phyloP scores from a whole-genome alignment of 352 stramenopile genomes.

The Phytophthora chlamydospora region DNA sequence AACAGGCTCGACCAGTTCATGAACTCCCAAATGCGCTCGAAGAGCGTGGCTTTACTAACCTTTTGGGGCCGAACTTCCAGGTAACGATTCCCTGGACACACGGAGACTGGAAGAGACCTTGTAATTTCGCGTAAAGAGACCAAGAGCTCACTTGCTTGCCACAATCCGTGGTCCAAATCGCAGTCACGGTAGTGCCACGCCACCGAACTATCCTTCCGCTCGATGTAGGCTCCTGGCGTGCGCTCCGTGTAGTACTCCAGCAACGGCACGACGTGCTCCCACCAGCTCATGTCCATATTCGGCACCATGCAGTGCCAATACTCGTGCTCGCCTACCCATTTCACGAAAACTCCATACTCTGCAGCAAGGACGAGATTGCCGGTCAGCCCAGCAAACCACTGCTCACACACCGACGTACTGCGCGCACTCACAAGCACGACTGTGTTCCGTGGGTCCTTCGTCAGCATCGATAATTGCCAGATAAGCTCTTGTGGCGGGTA shows the following conservation, averaged over 20 bases:
- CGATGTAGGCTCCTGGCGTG: conserved; percentile 84
- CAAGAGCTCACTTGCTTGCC: conserved; percentile 91
- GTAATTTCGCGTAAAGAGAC: conserved; percentile 81
- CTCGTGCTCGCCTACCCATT: conserved; percentile 68
- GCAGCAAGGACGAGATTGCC: conserved; percentile 74
- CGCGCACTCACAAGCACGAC: conserved; percentile 78
- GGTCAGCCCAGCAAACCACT: conserved; percentile 75
- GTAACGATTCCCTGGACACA: conserved; percentile 78
- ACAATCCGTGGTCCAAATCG: conserved; percentile 86
- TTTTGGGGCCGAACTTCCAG: conserved; percentile 82
- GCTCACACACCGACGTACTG: conserved; percentile 74
- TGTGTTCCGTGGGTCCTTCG: conserved; percentile 73
- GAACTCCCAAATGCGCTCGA: conserved; percentile 86
- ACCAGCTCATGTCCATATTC: conserved; percentile 83
- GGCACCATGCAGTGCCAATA: conserved; percentile 82
- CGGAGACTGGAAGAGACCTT: conserved; percentile 68
- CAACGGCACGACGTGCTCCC: conserved; percentile 76
- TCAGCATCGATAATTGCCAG: conserved; percentile 86
- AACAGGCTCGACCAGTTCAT: conserved; percentile 79
- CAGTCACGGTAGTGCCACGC: conserved; percentile 92
- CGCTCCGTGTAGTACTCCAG: conserved; percentile 88
- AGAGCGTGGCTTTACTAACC: conserved; percentile 80
- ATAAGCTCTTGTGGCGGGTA: conserved; percentile 85
- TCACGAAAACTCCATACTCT: conserved; percentile 85
- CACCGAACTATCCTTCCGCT: conserved; percentile 85